Conservation (phyloP, 225 moss, liverwort and hornwort genomes). For the Bryoerythrophyllum caledonicum region DNA sequence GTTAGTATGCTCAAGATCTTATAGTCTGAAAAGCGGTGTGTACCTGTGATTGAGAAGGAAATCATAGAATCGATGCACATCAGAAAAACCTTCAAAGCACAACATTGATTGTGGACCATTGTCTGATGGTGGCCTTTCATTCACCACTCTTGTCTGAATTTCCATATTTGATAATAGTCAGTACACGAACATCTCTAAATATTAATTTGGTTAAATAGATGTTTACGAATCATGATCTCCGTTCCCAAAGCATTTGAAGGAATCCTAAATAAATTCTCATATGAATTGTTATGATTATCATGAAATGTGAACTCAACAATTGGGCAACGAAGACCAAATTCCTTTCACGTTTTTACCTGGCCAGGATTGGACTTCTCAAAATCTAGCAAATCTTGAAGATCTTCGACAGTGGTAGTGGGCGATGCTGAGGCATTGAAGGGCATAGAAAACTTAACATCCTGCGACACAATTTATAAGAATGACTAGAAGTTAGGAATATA, state of each 20-base stretch:
- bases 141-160: constrained; percentile 53
- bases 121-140: constrained; percentile 46
- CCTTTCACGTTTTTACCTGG: constrained; percentile 35
- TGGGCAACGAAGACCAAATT: background rate
- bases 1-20: background rate
- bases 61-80: constrained; percentile 61
- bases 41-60: constrained; percentile 68
- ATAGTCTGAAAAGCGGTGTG: background rate
- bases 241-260: background rate
- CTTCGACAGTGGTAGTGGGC: constrained; percentile 46
- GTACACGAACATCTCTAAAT: background rate
- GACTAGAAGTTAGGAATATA: background rate
- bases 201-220: background rate
- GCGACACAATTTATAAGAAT: constrained; percentile 6
- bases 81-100: constrained; percentile 42
- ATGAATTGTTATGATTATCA: background rate
- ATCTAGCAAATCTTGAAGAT: constrained; percentile 70
- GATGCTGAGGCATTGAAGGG: constrained; percentile 45
- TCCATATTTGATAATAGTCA: background rate
- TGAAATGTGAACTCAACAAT: background rate
- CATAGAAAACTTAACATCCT: constrained; percentile 61
- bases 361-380: constrained; percentile 66
- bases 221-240: background rate
- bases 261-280: background rate
- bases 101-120: constrained; percentile 51